A percentile compares a stretch with the other conserved stretches of the same genome.
These are phyloP conservation scores for Mucor racemosus DNA, from an alignment of 371 early-diverging fungal genomes.

Conservation along the genomic window DNA sequence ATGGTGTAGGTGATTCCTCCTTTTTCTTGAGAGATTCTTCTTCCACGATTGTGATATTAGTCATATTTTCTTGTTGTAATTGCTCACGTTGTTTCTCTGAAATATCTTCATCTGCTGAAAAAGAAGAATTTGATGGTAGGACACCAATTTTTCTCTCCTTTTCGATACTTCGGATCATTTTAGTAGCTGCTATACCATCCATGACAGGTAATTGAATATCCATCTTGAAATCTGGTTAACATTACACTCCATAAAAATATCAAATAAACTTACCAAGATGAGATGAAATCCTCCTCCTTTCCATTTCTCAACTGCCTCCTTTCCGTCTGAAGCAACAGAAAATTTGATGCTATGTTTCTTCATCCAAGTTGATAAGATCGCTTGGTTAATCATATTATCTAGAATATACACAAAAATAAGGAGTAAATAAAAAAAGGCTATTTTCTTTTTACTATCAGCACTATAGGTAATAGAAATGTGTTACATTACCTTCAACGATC, in stretches of 20 bases:
- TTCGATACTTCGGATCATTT: conserved; percentile 73
- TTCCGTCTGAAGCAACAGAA: conserved; percentile 75
- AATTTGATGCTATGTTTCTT: conserved; percentile 72
- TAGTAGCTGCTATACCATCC: conserved; percentile 84
- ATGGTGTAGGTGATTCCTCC: background rate
- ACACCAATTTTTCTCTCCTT: conserved; percentile 67
- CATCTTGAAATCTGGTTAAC: conserved; percentile 54
- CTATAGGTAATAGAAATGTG: background rate
- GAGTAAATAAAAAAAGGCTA: background rate
- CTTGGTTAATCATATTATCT: conserved; percentile 82
- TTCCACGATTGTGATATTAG: background rate
- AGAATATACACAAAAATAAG: conserved; percentile 8
- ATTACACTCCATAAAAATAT: background rate
- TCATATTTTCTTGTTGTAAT: background rate
- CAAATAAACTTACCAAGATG: conserved; percentile 61
- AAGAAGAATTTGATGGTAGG: conserved; percentile 25
- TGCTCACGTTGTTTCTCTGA: background rate
- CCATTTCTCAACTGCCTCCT: conserved; percentile 81
- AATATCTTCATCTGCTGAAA: background rate
- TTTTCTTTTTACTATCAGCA: conserved; percentile 1
- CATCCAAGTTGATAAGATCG: conserved; percentile 77
- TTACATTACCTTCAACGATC: conserved; percentile 77
- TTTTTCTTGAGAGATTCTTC: background rate
- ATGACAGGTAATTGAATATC: conserved; percentile 85
- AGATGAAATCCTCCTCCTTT: conserved; percentile 73